Base-by-base conservation (phyloP, 2,329 filamentous ascomycete species). In the Mycocentrospora acerina region DNA sequence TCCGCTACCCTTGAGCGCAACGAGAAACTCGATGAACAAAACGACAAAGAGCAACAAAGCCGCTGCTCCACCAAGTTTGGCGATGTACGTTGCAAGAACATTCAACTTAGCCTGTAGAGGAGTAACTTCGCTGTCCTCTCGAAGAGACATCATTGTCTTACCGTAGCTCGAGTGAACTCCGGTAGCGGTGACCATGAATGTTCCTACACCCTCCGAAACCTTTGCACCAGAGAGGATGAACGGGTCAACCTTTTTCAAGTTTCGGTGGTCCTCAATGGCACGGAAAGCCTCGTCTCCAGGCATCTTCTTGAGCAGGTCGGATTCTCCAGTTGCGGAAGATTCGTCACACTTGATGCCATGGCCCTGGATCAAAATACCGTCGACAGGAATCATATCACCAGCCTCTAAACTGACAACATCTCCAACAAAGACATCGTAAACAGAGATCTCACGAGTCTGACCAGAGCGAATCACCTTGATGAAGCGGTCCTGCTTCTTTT, bases 221-320 rank as follows among this genome's bases (percentile, higher is more conserved):
- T 88, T 89, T 3, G 84, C 84, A 30, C 87, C 90, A 19, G 90
- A 95, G 52, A 95, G 87, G 55, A 96, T 89, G 64, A 91, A 91
- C 0, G 87, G 87, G 53, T 90, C 87, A 45, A 85, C 71, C 56
- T 89, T 89, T 70, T 76, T 75, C 24, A 84, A 68, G 12, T 73
- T 73, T 35, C 82, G 74, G 42, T 80, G 73, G 32, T 79, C 81
- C 46, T 83, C 77, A 47, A 86, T 83, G 3, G 80, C 75, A 24
- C 75, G 75, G 60, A 78, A 83, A 14, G 88, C 86, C 16, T 86
- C 82, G 18, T 81, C 78, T 2, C 76, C 83, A 2, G 78, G 63
- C 1, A 76, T 80, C 68, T 88, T 88, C 64, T 81, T 83, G 62
- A 87, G 77, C 34, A 83, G 76, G 53, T 88, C 84, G 1, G 83